phyloP scores from a whole-genome alignment of 1,284 basidiomycete species.

The Leccinum pachyderme region DNA sequence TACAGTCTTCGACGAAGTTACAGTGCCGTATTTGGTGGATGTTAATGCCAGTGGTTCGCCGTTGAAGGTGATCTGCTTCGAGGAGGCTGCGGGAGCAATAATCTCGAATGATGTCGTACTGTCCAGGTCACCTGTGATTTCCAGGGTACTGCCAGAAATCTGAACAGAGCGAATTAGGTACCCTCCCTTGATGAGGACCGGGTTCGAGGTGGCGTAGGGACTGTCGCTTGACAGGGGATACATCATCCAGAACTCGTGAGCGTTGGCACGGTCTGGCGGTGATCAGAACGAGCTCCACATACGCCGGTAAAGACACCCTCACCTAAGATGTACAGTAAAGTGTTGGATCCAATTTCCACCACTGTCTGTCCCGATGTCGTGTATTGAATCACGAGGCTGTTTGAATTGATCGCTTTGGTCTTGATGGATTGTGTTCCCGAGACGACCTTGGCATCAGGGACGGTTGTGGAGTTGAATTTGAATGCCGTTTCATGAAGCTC shows the following conservation, averaged over 20 bases:
- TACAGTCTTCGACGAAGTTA: slow-evolving; percentile 14
- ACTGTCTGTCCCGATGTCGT: slow-evolving; percentile 45
- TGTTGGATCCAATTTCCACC: slow-evolving; percentile 39
- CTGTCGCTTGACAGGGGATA: slow-evolving; percentile 39
- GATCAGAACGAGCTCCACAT: slow-evolving; percentile 4
- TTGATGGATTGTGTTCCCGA: slow-evolving; percentile 40
- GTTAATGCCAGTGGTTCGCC: slow-evolving; percentile 30
- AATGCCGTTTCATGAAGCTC: slow-evolving; percentile 51
- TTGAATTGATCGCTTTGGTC: slow-evolving; percentile 33
- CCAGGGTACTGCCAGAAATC: slow-evolving; percentile 35
- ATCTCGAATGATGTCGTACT: slow-evolving; percentile 43
- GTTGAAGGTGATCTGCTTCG: slow-evolving; percentile 42
- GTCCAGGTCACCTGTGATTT: slow-evolving; percentile 44
- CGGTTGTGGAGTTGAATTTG: slow-evolving; percentile 29
- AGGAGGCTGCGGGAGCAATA: slow-evolving; percentile 39
- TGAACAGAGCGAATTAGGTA: slow-evolving; percentile 45
- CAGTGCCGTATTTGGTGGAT: slow-evolving; percentile 40
- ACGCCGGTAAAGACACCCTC: slow-evolving; percentile 6
- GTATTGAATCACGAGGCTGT: slow-evolving; percentile 42
- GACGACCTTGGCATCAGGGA: slow-evolving; percentile 36
- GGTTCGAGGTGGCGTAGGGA: slow-evolving; percentile 39
- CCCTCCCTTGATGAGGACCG: slow-evolving; percentile 48
- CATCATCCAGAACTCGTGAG: slow-evolving; percentile 51
- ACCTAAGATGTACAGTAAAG: slow-evolving; percentile 48
- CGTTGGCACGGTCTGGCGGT: slow-evolving; percentile 43